These are phyloP conservation scores for Colletotrichum spinosum DNA, from an alignment of 2,329 filamentous ascomycete genomes.

Conservation along the genomic window DNA sequence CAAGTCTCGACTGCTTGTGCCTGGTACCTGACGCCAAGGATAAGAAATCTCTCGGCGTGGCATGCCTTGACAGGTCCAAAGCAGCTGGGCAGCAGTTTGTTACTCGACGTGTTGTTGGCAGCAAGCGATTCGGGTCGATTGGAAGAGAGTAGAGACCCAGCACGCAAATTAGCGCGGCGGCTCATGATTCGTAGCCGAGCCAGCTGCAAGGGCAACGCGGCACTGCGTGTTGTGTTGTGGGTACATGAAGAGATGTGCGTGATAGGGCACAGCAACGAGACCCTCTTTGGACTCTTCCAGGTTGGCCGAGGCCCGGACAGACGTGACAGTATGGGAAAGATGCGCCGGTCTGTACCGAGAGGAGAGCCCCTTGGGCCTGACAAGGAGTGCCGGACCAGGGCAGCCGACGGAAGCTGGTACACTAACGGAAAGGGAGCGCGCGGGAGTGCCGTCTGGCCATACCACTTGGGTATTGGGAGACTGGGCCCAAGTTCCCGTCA, in stretches of 20 bases:
- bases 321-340: constrained; percentile 27
- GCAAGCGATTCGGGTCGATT: background rate
- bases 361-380: background rate
- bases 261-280: constrained; percentile 1
- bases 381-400: constrained; percentile 18
- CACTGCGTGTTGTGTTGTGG: no score
- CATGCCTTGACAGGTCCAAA: constrained; percentile 49
- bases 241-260: no score
- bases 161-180: constrained; percentile 25
- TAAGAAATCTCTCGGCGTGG: constrained; percentile 48
- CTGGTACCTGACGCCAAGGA: constrained; percentile 54
- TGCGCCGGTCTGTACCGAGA: constrained; percentile 34
- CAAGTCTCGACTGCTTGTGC: constrained; percentile 42
- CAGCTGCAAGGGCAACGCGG: background rate
- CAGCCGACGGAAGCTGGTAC: constrained; percentile 30
- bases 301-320: constrained; percentile 25
- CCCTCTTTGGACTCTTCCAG: constrained; percentile 5
- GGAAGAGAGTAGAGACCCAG: constrained; percentile 7
- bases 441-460: constrained; percentile 34
- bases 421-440: constrained; percentile 8
- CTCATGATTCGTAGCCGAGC: constrained; percentile 30
- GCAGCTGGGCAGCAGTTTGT: background rate
- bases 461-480: constrained; percentile 18
- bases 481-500: constrained; percentile 29
- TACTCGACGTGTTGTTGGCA: no score